These are phyloP conservation scores for Globisporangium spiculum DNA, from an alignment of 352 stramenopile genomes.

Conservation along the genomic window DNA sequence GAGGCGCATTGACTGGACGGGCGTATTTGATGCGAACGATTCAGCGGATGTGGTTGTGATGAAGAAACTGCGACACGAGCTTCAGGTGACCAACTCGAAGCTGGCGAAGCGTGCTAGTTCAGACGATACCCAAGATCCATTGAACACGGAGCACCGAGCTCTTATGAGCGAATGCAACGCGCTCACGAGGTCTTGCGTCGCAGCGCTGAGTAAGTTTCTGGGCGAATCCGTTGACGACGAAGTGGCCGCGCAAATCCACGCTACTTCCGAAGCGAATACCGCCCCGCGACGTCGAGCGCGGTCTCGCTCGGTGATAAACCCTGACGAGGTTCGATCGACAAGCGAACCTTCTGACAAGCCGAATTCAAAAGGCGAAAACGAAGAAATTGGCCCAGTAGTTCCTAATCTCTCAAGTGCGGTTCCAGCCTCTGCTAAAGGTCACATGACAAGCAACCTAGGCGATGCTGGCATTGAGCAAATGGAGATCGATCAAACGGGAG, in stretches of 20 bases:
- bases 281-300: conserved; percentile 8
- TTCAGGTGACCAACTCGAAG: conserved; percentile 45
- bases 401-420: background rate
- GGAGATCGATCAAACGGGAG: background rate
- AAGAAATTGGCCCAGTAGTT: background rate
- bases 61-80: conserved; percentile 72
- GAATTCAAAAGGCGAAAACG: background rate
- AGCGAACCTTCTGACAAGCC: background rate
- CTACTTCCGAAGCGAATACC: background rate
- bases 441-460: background rate
- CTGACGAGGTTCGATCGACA: background rate
- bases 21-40: conserved; percentile 43
- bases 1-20: conserved; percentile 26
- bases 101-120: conserved; percentile 26
- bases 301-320: conserved; percentile 12
- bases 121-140: background rate
- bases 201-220: conserved; percentile 63
- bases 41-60: conserved; percentile 56
- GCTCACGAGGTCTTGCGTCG: conserved; percentile 57
- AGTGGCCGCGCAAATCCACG: conserved; percentile 1
- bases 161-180: conserved; percentile 63
- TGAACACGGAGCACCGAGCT: conserved; percentile 33
- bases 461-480: background rate
- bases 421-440: background rate
- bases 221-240: conserved; percentile 20